phyloP scores from a whole-genome alignment of 352 stramenopile genomes.

The Pythium volutum region DNA sequence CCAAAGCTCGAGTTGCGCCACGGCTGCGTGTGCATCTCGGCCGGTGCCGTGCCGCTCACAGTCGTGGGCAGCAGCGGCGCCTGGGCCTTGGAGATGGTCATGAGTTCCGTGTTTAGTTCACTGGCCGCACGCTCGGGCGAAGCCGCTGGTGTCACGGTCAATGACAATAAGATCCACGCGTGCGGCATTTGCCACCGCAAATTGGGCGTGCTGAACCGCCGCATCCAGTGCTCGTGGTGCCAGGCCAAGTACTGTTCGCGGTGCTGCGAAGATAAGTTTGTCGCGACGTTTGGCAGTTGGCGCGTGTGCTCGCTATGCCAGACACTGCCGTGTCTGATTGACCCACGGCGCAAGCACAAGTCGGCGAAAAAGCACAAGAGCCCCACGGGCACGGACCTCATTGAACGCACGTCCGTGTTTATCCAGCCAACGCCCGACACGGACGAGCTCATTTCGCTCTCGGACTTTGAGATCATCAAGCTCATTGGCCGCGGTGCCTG shows the following conservation, averaged over 20 bases:
- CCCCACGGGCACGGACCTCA: constrained; percentile 32
- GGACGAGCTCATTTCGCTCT: constrained; percentile 66
- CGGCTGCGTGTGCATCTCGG: constrained; percentile 78
- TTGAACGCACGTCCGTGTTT: constrained; percentile 71
- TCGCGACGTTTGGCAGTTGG: constrained; percentile 72
- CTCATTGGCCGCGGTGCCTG: constrained; percentile 94
- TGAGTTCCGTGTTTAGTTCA: constrained; percentile 80
- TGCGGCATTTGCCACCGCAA: constrained; percentile 85
- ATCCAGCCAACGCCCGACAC: constrained; percentile 60
- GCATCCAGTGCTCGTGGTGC: constrained; percentile 80
- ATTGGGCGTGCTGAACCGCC: constrained; percentile 70
- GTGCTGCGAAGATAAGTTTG: constrained; percentile 85
- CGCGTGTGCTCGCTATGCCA: constrained; percentile 80
- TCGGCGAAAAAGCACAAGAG: constrained; percentile 63
- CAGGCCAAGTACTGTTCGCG: constrained; percentile 85
- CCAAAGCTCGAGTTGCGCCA: constrained; percentile 62
- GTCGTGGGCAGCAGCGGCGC: constrained; percentile 67
- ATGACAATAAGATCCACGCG: constrained; percentile 63
- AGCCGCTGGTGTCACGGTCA: constrained; percentile 65
- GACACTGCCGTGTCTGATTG: constrained; percentile 74
- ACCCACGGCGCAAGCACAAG: constrained; percentile 70
- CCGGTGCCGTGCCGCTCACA: constrained; percentile 63
- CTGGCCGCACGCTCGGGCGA: constrained; percentile 72
- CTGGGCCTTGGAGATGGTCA: constrained; percentile 81
- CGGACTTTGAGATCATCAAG: constrained; percentile 97